These are phyloP conservation scores for Lactarius quietus DNA, from an alignment of 768 basidiomycete species.

Conservation along the genomic window DNA sequence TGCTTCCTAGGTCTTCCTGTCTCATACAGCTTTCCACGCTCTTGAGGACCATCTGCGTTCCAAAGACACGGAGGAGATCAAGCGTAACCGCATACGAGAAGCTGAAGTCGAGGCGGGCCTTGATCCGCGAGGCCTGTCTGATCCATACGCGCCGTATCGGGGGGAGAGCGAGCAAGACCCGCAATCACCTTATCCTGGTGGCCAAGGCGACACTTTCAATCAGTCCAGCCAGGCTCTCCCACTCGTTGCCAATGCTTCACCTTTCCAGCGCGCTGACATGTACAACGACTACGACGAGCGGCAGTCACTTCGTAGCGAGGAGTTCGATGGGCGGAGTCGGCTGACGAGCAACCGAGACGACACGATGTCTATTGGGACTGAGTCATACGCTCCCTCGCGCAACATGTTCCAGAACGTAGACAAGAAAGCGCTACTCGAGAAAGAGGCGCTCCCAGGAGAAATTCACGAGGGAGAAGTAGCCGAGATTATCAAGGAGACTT, in stretches of 20 bases:
- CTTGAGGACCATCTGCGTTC: conserved; percentile 86
- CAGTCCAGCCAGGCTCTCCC: conserved; percentile 73
- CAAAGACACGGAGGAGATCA: conserved; percentile 81
- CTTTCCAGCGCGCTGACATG: conserved; percentile 70
- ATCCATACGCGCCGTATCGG: conserved; percentile 78
- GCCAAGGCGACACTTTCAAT: conserved; percentile 46
- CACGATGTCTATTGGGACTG: conserved; percentile 77
- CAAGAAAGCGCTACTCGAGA: conserved; percentile 66
- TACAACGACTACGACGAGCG: conserved; percentile 79
- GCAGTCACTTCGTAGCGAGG: conserved; percentile 69
- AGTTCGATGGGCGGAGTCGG: conserved; percentile 75
- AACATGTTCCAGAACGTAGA: conserved; percentile 94
- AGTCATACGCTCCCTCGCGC: conserved; percentile 88
- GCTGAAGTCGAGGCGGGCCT: conserved; percentile 71
- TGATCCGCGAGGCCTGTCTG: conserved; percentile 49
- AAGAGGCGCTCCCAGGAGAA: conserved; percentile 82
- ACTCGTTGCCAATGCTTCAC: conserved; percentile 77
- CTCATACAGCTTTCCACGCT: conserved; percentile 77
- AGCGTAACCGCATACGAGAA: conserved; percentile 72
- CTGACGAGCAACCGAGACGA: conserved; percentile 78
- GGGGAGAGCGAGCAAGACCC: conserved; percentile 43
- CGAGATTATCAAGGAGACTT: conserved; percentile 80
- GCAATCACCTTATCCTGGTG: conserved; percentile 34
- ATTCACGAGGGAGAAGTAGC: conserved; percentile 84
- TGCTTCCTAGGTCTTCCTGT: conserved; percentile 72